Evolutionary conservation across 805 yeast species (phyloP).

Genomic region (Cyberlindnera sargentensis): DNA sequence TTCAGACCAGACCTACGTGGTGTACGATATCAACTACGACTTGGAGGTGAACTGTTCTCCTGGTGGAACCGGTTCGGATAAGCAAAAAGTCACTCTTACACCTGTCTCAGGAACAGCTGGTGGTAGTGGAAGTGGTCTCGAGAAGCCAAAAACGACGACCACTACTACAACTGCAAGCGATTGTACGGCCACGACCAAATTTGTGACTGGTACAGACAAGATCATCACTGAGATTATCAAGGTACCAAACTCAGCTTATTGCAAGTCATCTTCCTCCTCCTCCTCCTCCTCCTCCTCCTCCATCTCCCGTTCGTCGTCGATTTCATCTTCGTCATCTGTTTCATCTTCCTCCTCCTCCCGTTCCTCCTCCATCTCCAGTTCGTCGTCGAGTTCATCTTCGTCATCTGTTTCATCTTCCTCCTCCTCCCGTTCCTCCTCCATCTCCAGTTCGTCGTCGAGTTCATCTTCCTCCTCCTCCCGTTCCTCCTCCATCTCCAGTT

Average conservation of each 20-base stretch:
- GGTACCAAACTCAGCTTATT: conserved; percentile 1
- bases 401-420: no score
- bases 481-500: no score
- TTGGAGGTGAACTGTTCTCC: neutral
- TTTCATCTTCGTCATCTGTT: neutral
- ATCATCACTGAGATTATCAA: conserved; percentile 7
- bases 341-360: no score
- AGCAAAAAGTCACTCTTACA: neutral
- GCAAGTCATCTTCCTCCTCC: neutral
- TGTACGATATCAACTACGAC: neutral
- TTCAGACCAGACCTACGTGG: neutral
- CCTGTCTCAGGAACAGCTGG: conserved; percentile 5
- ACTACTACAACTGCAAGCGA: conserved; percentile 4
- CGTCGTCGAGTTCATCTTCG: no score
- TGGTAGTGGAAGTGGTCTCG: conserved; percentile 7
- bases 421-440: no score
- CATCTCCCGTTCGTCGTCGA: neutral
- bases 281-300: neutral
- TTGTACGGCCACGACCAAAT: conserved; percentile 5
- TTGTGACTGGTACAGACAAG: conserved; percentile 6
- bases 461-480: no score
- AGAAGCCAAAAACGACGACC: conserved; percentile 2
- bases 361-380: no score
- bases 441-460: no score
- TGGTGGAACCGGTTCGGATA: neutral